Percentiles rank a stretch among this genome's conserved stretches.
These are phyloP conservation scores for Crithidia fasciculata DNA, from an alignment of 208 protist species.

Conservation along the genomic window DNA sequence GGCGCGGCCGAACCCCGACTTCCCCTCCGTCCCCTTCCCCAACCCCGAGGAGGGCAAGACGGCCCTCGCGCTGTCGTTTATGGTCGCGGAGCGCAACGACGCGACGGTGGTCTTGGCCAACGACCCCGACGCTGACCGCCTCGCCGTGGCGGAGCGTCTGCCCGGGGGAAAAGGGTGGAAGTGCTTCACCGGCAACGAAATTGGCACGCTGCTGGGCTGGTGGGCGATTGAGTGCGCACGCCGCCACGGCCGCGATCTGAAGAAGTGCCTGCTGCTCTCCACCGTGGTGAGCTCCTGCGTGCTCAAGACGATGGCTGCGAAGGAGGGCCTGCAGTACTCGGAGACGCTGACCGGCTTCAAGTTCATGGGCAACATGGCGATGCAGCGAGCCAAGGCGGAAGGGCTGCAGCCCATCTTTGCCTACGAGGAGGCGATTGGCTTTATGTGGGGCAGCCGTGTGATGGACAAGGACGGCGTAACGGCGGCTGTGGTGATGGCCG, in stretches of 20 bases:
- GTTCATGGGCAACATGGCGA: slow-evolving; percentile 95
- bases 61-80: slow-evolving; percentile 89
- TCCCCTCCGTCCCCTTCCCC: slow-evolving; percentile 97
- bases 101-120: slow-evolving; percentile 96
- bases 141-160: slow-evolving; percentile 94
- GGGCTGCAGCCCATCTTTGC: slow-evolving; percentile 75
- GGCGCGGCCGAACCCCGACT: slow-evolving; percentile 95
- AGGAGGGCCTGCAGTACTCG: slow-evolving; percentile 91
- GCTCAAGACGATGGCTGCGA: slow-evolving; percentile 91
- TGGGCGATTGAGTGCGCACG: slow-evolving; percentile 89
- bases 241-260: slow-evolving; percentile 36
- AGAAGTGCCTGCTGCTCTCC: slow-evolving; percentile 62
- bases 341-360: slow-evolving; percentile 99
- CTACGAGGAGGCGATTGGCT: slow-evolving; percentile 98
- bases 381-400: slow-evolving; percentile 42
- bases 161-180: slow-evolving; percentile 81
- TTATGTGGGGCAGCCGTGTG: slow-evolving; percentile 91
- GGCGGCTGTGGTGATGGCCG: slow-evolving; percentile 90
- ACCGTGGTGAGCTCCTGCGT: slow-evolving; percentile 90
- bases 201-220: slow-evolving; percentile 95
- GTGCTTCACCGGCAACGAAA: slow-evolving; percentile 98
- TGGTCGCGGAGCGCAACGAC: slow-evolving; percentile 63
- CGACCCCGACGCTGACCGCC: slow-evolving; percentile 98
- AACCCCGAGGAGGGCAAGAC: slow-evolving; percentile 98
- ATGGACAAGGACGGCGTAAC: slow-evolving; percentile 98